These are phyloP conservation scores for Paralagenidium karlingii DNA, from an alignment of 352 stramenopile species.

Conservation along the genomic window DNA sequence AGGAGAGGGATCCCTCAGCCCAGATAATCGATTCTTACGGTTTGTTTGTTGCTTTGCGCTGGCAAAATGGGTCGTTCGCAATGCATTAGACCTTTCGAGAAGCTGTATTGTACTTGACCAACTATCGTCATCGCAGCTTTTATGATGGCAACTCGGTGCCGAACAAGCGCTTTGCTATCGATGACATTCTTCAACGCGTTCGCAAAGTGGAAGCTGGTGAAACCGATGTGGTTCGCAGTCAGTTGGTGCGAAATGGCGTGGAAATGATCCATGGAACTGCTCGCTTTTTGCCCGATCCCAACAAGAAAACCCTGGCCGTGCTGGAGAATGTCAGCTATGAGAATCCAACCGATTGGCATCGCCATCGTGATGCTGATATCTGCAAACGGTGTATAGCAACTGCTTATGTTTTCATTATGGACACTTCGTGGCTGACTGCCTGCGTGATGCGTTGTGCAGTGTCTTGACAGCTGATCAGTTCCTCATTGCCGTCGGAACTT, in stretches of 20 bases:
- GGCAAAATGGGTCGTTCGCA: neutral
- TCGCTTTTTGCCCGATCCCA: slow-evolving; percentile 48
- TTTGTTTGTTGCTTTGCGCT: neutral
- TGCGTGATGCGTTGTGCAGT: slow-evolving; percentile 11
- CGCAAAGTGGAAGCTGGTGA: slow-evolving; percentile 73
- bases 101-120: slow-evolving; percentile 80
- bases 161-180: slow-evolving; percentile 56
- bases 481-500: slow-evolving; percentile 76
- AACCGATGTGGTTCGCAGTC: slow-evolving; percentile 76
- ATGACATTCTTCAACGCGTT: slow-evolving; percentile 76
- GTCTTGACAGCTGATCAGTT: slow-evolving; percentile 79
- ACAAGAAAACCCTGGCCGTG: slow-evolving; percentile 69
- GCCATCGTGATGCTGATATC: slow-evolving; percentile 63
- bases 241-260: slow-evolving; percentile 69
- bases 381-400: slow-evolving; percentile 51
- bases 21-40: too few relatives aligned
- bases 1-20: too few relatives aligned
- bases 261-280: slow-evolving; percentile 72
- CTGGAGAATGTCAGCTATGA: slow-evolving; percentile 79
- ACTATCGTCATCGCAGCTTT: slow-evolving; percentile 79
- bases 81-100: slow-evolving; percentile 74
- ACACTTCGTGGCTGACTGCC: neutral
- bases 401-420: neutral
- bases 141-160: slow-evolving; percentile 65
- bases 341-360: slow-evolving; percentile 54